Evolutionary conservation across 2,329 filamentous ascomycete species (phyloP).

Genomic region (Fusarium sororula): DNA sequence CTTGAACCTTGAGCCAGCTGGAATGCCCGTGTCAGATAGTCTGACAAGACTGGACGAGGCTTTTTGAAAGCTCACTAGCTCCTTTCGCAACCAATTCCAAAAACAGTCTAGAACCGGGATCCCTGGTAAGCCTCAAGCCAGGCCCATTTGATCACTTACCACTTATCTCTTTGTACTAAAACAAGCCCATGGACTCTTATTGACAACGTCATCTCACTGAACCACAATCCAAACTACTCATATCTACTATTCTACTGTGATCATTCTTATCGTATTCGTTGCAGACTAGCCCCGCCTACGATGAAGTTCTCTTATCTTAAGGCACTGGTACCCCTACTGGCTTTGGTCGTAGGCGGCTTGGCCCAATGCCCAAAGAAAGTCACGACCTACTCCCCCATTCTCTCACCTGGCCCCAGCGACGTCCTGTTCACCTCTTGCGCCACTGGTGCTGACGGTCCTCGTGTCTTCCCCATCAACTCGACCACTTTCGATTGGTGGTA

Average conservation of each 20-base stretch:
- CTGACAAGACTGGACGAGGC: neutral
- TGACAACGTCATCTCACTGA: rapidly evolving
- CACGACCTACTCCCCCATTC: neutral
- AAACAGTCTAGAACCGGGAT: neutral
- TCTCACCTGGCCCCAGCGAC: neutral
- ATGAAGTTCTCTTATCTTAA: neutral
- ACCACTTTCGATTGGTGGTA: neutral
- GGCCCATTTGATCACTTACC: rapidly evolving
- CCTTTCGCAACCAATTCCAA: neutral
- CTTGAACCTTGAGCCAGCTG: rapidly evolving
- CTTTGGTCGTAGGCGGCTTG: neutral
- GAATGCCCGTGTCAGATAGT: neutral
- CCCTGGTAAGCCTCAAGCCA: neutral
- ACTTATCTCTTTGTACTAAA: neutral
- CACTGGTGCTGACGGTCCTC: neutral
- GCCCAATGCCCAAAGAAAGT: neutral
- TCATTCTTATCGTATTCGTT: neutral
- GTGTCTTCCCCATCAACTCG: neutral
- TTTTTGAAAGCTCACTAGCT: neutral
- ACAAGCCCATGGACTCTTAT: neutral
- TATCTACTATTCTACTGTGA: neutral
- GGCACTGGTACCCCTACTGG: neutral
- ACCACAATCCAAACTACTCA: too few relatives aligned
- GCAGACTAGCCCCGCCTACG: neutral
- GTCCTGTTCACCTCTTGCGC: neutral